Evolutionary conservation across 1,139 yeast genomes (phyloP).

Genomic region (Entelexis sorbosivorans): DNA sequence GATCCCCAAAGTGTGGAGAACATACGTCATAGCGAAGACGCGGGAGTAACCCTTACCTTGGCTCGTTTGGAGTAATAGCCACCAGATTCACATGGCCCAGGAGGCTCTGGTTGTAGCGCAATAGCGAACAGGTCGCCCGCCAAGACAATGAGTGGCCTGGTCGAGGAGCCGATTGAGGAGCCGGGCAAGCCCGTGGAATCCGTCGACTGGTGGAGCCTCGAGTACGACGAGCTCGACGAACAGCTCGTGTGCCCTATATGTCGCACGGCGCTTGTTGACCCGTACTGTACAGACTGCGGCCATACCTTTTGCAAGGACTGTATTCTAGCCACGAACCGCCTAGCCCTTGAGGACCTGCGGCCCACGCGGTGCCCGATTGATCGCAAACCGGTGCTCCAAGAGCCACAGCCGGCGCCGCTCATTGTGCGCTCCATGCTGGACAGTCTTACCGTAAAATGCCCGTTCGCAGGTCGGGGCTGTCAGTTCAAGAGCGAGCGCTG

Average conservation of each 20-base stretch:
- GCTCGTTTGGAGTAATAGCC: neutral
- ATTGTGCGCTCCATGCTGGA: constrained; percentile 51
- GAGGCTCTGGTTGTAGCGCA: too few species aligned
- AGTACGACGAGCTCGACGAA: constrained; percentile 18
- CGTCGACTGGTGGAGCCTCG: constrained; percentile 22
- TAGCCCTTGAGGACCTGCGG: neutral
- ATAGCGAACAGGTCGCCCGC: neutral
- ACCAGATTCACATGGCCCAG: neutral
- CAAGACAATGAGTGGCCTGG: neutral
- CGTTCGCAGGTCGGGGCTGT: constrained; percentile 48
- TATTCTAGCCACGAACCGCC: constrained; percentile 14
- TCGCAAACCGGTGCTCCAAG: constrained; percentile 39
- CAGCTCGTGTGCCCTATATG: constrained; percentile 29
- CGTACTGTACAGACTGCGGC: constrained; percentile 30
- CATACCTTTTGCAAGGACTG: constrained; percentile 30
- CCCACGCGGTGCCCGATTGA: constrained; percentile 49
- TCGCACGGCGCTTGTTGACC: constrained; percentile 30
- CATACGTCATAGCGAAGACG: neutral
- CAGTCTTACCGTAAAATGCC: constrained; percentile 48
- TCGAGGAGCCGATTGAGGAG: neutral
- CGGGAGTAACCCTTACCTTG: neutral
- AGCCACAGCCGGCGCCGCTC: constrained; percentile 46
- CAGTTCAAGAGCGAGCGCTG: constrained; percentile 49
- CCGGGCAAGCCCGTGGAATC: constrained; percentile 14
- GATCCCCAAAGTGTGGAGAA: neutral